A percentile compares a stretch with the other conserved stretches of the same genome.
phyloP scores from a whole-genome alignment of 768 basidiomycete species.

The Phanerochaete sordida region DNA sequence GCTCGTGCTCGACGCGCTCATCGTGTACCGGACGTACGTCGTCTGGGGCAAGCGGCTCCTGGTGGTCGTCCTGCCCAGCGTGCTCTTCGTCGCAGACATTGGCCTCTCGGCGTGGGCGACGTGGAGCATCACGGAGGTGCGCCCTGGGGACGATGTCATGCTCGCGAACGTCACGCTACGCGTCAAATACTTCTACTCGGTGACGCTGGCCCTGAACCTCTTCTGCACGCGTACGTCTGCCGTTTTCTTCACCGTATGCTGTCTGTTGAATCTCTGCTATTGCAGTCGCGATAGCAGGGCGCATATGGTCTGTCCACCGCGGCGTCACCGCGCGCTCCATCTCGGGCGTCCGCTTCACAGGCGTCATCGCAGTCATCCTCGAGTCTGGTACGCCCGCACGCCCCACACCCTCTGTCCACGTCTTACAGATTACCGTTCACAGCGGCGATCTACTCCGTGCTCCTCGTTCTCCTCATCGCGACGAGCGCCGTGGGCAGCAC shows the following conservation, averaged over 20 bases:
- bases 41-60: conserved; percentile 22
- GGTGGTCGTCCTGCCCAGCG: conserved; percentile 18
- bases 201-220: conserved; percentile 23
- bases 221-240: conserved; percentile 25
- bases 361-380: conserved; percentile 16
- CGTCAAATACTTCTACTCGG: conserved; percentile 22
- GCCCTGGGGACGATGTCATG: conserved; percentile 20
- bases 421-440: neutral
- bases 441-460: conserved; percentile 18
- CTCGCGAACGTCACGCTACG: conserved; percentile 17
- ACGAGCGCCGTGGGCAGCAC: conserved; percentile 8
- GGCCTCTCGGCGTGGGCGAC: conserved; percentile 19
- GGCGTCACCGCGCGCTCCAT: conserved; percentile 2
- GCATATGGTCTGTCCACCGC: conserved; percentile 23
- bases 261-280: neutral
- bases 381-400: conserved; percentile 16
- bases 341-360: conserved; percentile 5
- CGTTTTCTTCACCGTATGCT: no score
- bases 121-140: conserved; percentile 14
- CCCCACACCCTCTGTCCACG: neutral
- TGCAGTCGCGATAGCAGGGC: conserved; percentile 22
- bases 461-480: conserved; percentile 18
- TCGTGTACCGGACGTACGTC: conserved; percentile 24
- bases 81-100: conserved; percentile 26
- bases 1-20: conserved; percentile 25